Conservation (phyloP, 164 flowering plant species). For the Aristolochia fimbriata region DNA sequence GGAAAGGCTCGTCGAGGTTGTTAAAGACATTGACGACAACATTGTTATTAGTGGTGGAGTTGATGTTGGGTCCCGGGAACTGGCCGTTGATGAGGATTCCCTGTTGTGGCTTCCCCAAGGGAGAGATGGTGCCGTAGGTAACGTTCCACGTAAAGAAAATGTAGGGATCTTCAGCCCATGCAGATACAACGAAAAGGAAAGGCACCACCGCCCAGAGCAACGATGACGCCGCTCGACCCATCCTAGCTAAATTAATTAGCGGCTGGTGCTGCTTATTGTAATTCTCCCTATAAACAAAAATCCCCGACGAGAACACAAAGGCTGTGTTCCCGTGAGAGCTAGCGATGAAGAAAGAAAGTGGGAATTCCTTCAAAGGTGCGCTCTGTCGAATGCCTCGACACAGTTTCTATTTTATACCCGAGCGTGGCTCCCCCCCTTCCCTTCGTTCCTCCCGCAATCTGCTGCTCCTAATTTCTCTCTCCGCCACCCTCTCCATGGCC, state of each 20-base stretch:
- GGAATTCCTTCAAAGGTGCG: no score
- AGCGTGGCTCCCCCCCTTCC: background rate
- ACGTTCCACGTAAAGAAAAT: constrained; percentile 29
- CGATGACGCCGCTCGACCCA: background rate
- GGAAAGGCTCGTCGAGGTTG: constrained; percentile 47
- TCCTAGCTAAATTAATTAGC: no score
- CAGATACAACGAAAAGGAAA: constrained; percentile 5
- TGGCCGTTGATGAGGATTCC: constrained; percentile 41
- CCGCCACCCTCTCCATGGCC: no score
- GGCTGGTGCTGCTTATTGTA: no score
- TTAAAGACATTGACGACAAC: constrained; percentile 47
- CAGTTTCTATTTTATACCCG: no score
- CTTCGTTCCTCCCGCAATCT: no score
- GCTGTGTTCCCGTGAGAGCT: no score
- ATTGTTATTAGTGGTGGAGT: constrained; percentile 51
- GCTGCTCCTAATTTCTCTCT: no score
- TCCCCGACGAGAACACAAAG: no score
- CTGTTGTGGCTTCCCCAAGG: constrained; percentile 33
- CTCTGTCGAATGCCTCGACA: no score
- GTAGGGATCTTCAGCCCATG: constrained; percentile 32
- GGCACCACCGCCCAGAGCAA: constrained; percentile 1
- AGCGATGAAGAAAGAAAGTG: no score
- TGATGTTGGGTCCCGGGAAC: constrained; percentile 52
- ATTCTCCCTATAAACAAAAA: no score
- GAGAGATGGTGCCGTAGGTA: constrained; percentile 29